Conservation (phyloP, 805 yeast genomes). For the Lipomyces mesembrius region DNA sequence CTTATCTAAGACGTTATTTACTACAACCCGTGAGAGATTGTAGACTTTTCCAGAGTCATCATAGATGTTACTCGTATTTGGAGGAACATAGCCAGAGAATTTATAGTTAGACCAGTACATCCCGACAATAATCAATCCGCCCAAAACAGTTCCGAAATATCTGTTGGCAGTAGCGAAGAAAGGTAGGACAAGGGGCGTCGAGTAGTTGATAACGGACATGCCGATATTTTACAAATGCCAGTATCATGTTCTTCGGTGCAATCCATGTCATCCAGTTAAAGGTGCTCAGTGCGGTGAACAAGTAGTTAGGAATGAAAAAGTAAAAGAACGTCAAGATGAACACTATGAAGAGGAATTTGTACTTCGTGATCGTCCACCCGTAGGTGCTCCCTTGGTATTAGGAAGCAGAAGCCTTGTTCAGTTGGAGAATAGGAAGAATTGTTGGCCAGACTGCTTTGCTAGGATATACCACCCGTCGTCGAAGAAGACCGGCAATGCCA, state of each 20-base stretch:
- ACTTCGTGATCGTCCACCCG: constrained; percentile 64
- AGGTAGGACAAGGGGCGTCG: constrained; percentile 28
- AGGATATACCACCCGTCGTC: constrained; percentile 66
- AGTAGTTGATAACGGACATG: constrained; percentile 26
- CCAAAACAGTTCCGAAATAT: constrained; percentile 20
- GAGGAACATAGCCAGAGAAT: constrained; percentile 27
- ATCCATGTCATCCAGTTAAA: constrained; percentile 70
- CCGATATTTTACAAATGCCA: no score
- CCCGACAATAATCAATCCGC: constrained; percentile 16
- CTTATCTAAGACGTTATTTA: constrained; percentile 50
- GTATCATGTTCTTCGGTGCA: constrained; percentile 57
- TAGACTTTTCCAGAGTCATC: constrained; percentile 23
- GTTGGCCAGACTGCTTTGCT: constrained; percentile 68
- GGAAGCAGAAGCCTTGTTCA: constrained; percentile 49
- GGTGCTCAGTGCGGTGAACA: constrained; percentile 62
- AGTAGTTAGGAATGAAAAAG: constrained; percentile 65
- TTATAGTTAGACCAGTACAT: constrained; percentile 27
- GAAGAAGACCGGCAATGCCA: constrained; percentile 66
- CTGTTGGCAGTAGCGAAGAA: constrained; percentile 24
- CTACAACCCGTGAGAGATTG: constrained; percentile 23
- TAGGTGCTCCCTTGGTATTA: constrained; percentile 39
- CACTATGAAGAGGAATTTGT: constrained; percentile 53
- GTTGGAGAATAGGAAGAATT: constrained; percentile 61
- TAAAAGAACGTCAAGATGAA: constrained; percentile 52
- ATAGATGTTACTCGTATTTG: constrained; percentile 19